Evolutionary conservation across 495 filamentous ascomycete species (phyloP), one percentile per base, ranked within the genome.

Genomic region (Apodospora peruviana): DNA sequence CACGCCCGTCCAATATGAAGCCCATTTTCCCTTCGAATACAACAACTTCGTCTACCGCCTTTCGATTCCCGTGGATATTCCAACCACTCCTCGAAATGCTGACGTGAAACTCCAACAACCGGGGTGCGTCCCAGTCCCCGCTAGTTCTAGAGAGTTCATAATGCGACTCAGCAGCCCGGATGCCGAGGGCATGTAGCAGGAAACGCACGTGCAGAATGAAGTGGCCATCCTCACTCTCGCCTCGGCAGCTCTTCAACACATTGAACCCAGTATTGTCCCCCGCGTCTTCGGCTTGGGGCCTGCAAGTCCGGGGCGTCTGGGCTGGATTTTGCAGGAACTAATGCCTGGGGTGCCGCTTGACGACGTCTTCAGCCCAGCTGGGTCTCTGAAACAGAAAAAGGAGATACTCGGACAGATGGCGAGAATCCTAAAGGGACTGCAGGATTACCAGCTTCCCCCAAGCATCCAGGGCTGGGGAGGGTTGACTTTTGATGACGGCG

Each of bases 11-110:
- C 62, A 61, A 50, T 65, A 67, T 43, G 62, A 65, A 38, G 54
- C 62, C 17, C 52, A 67, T 16, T 51, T 43, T 27, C 55, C 51
- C n/a, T 66, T 64, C 56, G 64, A 65, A 43, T 65, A 61, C 58
- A 67, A 66, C 60, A 67, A 65, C 45, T 67, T 66, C 35, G 64
- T 67, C 35, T 67, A 67, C 37, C 57, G 43, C 17, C 32, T 65
- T 35, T 54, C 52, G 16, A 49, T 65, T 8, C 37, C 52, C 16
- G 16, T 24, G 19, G 48, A 48, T 8, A 38, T 45, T 24, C 7
- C 25, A 5, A 29, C 21, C 20, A 27, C 5, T 4, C 20, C 41
- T 3, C 12, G 21, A 19, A 32, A 44, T 24, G 40, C 17, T 4
- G 40, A 5, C 12, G 4, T 18, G 11, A 17, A 5, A 35, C n/a